Percentiles rank a stretch among this genome's conserved stretches.
These are phyloP conservation scores for Huiozyma sinensis DNA, from an alignment of 805 yeast genomes.

Conservation along the genomic window DNA sequence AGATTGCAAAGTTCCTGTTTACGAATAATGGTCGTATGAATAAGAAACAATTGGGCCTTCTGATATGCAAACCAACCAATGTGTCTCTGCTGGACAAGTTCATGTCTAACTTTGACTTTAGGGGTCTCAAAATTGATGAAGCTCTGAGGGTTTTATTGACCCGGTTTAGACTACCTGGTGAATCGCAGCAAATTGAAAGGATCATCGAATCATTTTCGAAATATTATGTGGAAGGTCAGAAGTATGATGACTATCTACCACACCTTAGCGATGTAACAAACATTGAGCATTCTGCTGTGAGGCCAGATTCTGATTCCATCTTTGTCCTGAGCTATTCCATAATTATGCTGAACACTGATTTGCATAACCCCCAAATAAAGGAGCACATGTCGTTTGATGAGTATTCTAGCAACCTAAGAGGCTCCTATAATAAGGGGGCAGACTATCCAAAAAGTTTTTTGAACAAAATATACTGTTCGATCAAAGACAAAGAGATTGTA, in stretches of 20 bases:
- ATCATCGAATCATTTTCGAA: constrained; percentile 79
- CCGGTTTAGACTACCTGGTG: constrained; percentile 90
- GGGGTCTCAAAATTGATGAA: constrained; percentile 78
- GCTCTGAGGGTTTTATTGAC: constrained; percentile 75
- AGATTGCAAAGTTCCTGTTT: constrained; percentile 66
- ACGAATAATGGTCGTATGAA: constrained; percentile 72
- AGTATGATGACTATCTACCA: constrained; percentile 13
- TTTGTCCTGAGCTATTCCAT: constrained; percentile 85
- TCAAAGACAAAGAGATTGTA: constrained; percentile 77
- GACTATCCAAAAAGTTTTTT: constrained; percentile 84
- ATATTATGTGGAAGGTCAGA: constrained; percentile 61
- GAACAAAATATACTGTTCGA: constrained; percentile 67
- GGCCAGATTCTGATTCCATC: constrained; percentile 76
- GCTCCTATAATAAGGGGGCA: constrained; percentile 52
- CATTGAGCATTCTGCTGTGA: constrained; percentile 30
- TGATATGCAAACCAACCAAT: constrained; percentile 66
- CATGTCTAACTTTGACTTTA: constrained; percentile 62
- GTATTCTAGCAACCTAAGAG: constrained; percentile 68
- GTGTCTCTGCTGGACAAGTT: constrained; percentile 49
- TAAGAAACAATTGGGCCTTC: constrained; percentile 81
- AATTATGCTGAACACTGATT: constrained; percentile 88
- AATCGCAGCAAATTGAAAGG: constrained; percentile 92
- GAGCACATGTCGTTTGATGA: constrained; percentile 82
- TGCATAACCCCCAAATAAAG: constrained; percentile 85
- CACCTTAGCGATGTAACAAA: too few species aligned